These are phyloP conservation scores for Capsaspora owczarzaki DNA, from an alignment of 78 protist species.

Conservation along the genomic window DNA sequence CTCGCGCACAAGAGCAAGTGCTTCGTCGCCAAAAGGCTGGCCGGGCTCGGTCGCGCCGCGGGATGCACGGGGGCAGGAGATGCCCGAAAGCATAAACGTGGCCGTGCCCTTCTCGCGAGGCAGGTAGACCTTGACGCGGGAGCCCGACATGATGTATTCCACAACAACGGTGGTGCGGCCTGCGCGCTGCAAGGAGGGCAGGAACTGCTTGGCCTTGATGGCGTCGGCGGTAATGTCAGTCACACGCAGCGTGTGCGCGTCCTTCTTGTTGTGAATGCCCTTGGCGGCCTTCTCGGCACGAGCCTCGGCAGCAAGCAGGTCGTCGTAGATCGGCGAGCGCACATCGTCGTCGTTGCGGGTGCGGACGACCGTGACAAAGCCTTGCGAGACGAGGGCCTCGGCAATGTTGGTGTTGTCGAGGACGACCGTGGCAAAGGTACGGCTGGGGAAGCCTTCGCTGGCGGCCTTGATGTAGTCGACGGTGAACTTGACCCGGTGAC, in stretches of 20 bases:
- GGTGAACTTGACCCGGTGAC: not conserved
- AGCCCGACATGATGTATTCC: constrained; percentile 25
- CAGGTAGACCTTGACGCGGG: constrained; percentile 22
- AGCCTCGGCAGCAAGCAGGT: constrained; percentile 27
- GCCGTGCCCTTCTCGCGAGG: constrained; percentile 10
- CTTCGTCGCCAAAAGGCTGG: constrained; percentile 17
- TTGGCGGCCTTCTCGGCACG: constrained; percentile 26
- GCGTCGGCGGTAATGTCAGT: not conserved
- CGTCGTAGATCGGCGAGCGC: constrained; percentile 26
- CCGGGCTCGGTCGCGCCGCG: not conserved
- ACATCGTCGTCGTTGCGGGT: constrained; percentile 22
- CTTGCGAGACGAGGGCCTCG: constrained; percentile 33
- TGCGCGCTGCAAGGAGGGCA: constrained; percentile 23
- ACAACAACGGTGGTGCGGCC: constrained; percentile 10
- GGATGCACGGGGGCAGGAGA: constrained; percentile 10
- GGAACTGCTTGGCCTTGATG: constrained; percentile 16
- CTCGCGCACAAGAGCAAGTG: not conserved
- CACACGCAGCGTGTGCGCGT: not conserved
- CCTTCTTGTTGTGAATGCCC: constrained; percentile 12
- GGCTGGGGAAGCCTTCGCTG: constrained; percentile 13
- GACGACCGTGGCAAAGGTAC: constrained; percentile 11
- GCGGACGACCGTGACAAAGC: constrained; percentile 23
- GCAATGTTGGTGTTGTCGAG: constrained; percentile 15
- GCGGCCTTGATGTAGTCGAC: constrained; percentile 20
- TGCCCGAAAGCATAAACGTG: constrained; percentile 8